Evolutionary conservation across 192 early-diverging fungal species (phyloP), one percentile per base, ranked within the genome.

Genomic region (Haplosporangium gracile): DNA sequence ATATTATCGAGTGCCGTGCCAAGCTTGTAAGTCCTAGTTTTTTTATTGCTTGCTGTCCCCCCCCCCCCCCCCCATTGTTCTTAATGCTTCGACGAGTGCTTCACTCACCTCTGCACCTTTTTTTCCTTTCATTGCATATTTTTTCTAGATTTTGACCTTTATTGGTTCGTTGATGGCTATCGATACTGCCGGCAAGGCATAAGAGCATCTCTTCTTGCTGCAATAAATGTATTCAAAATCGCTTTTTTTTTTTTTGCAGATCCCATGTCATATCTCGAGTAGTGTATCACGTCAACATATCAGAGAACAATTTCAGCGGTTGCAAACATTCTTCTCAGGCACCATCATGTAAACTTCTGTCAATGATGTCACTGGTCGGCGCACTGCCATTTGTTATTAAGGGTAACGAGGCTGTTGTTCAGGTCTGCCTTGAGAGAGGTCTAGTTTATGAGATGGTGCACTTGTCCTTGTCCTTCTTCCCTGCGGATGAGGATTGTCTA

Each of bases 1-100:
- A 99, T 91, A 99, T 99, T 89, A 95, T 98, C 76, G 98, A 99
- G 89, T 96, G 98, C 80, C 96, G 97, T 90, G 93, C 97, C 68
- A 98, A 98, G 90, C 97, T 99, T 95, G 96, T 97, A 91, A 88
- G 80, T 87, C 29, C 40, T 3, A 43, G 45, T 75, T 45, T n/a
- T 70, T n/a, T 36, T 71, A 29, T 22, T 38, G 11, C 43, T 39
- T 32, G 22, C 18, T 57, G 57, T n/a, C n/a, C n/a, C n/a, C n/a
- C n/a, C n/a, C n/a, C n/a, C n/a, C n/a, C 24, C 43, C 51, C 63
- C 22, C 9, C n/a, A 2, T 32, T 65, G 78, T 85, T 36, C 43
- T 70, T 47, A 47, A 13, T 38, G 34, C 43, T 32, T 29, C 32
- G 26, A n/a, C 7, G 45, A 32, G 68, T 70, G n/a, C 24, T 38